Percentiles rank a stretch among this genome's conserved stretches.
phyloP scores from a whole-genome alignment of 164 flowering plant species.

The Magnolia officinalis region DNA sequence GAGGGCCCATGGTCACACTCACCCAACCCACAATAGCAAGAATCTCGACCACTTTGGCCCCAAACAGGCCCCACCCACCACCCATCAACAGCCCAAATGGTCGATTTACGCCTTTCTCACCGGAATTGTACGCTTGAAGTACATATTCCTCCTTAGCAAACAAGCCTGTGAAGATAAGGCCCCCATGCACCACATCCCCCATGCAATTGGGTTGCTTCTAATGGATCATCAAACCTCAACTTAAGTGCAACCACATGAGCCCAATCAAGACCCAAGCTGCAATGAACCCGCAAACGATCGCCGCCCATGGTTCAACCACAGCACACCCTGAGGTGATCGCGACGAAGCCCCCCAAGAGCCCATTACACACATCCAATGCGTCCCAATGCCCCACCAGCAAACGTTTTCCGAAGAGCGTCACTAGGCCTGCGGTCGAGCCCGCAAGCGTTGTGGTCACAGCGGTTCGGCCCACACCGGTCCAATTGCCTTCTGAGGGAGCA shows the following conservation, averaged over 20 bases:
- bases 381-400: constrained; percentile 64
- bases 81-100: constrained; percentile 69
- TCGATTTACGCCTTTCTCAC: constrained; percentile 24
- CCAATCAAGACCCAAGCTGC: constrained; percentile 67
- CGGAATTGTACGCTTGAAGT: constrained; percentile 42
- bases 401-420: constrained; percentile 52
- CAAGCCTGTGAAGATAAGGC: constrained; percentile 61
- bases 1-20: constrained; percentile 69
- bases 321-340: constrained; percentile 65
- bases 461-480: constrained; percentile 55
- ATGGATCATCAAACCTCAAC: constrained; percentile 56
- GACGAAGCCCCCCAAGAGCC: constrained; percentile 55
- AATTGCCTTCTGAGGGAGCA: constrained; percentile 39
- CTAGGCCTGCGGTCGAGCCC: constrained; percentile 53
- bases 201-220: constrained; percentile 69
- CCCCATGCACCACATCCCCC: constrained; percentile 85
- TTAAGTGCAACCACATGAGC: constrained; percentile 43
- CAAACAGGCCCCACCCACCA: constrained; percentile 67
- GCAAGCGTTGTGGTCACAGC: constrained; percentile 66
- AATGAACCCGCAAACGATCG: constrained; percentile 56
- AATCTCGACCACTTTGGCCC: constrained; percentile 52
- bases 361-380: constrained; percentile 57
- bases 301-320: constrained; percentile 80
- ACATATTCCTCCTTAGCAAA: constrained; percentile 58
- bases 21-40: constrained; percentile 62